A percentile compares a stretch with the other conserved stretches of the same genome.
phyloP scores from a whole-genome alignment of 306 rosid species.

The Malus sieversii region DNA sequence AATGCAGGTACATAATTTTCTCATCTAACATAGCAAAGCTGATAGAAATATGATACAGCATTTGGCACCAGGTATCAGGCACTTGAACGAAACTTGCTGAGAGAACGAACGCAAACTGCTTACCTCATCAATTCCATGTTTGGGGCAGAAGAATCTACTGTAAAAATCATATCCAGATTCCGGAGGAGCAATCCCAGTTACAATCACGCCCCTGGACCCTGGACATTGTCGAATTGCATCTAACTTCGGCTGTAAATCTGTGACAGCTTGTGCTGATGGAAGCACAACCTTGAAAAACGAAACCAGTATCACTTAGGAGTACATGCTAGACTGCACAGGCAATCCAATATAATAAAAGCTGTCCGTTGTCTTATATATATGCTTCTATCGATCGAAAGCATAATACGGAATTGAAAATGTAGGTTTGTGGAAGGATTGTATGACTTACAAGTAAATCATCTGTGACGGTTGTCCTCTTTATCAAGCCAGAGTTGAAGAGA shows the following conservation, averaged over 20 bases:
- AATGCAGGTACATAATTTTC: too few species aligned
- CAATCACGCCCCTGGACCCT: conserved; percentile 39
- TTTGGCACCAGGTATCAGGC: not conserved
- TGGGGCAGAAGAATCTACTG: conserved; percentile 54
- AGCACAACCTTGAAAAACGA: conserved; percentile 44
- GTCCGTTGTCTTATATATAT: too few species aligned
- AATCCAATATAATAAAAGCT: not conserved
- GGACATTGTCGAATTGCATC: conserved; percentile 49
- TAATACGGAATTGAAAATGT: not conserved
- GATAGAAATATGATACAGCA: not conserved
- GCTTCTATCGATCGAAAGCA: not conserved
- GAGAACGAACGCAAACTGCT: not conserved
- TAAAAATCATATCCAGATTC: conserved; percentile 56
- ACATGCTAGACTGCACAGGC: not conserved
- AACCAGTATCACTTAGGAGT: not conserved
- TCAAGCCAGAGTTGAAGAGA: conserved; percentile 43
- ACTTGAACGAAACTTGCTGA: not conserved
- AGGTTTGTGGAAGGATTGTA: not conserved
- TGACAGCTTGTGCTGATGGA: conserved; percentile 40
- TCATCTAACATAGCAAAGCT: not conserved
- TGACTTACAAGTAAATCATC: conserved; percentile 43
- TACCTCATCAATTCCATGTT: conserved; percentile 56
- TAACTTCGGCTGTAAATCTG: conserved; percentile 43
- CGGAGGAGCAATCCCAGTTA: conserved; percentile 41
- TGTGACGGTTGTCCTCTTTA: conserved; percentile 26